These are phyloP conservation scores for Medicago ruthenica DNA, from an alignment of 306 rosid species.

Conservation along the genomic window DNA sequence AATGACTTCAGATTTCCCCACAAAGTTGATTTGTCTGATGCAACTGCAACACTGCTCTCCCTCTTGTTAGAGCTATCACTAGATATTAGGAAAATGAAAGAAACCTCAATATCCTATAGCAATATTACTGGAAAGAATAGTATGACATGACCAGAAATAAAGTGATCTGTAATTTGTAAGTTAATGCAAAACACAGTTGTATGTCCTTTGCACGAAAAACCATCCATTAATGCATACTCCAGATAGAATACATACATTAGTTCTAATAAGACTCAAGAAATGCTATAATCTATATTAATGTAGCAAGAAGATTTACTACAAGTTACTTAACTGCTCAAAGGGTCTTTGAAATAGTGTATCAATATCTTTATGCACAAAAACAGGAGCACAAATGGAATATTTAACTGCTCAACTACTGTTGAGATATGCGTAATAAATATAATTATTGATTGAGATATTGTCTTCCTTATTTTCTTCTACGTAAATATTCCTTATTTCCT, in stretches of 20 bases:
- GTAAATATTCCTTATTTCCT: not conserved
- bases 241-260: slow-evolving; percentile 1
- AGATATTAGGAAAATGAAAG: slow-evolving; percentile 42
- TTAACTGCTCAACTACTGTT: slow-evolving; percentile 2
- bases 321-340: too few relatives aligned
- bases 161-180: not conserved
- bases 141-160: slow-evolving; percentile 20
- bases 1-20: slow-evolving; percentile 77
- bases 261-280: slow-evolving; percentile 8
- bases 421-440: not conserved
- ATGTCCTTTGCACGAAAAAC: slow-evolving; percentile 19
- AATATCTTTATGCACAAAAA: not conserved
- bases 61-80: slow-evolving; percentile 41
- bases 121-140: slow-evolving; percentile 22
- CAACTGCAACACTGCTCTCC: slow-evolving; percentile 44
- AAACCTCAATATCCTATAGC: slow-evolving; percentile 26
- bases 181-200: slow-evolving; percentile 14
- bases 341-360: slow-evolving; percentile 7
- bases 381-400: slow-evolving; percentile 4
- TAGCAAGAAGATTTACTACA: slow-evolving; percentile 2
- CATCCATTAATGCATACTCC: slow-evolving; percentile 36
- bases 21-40: slow-evolving; percentile 49
- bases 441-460: not conserved
- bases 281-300: not conserved
- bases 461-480: not conserved